phyloP scores from a whole-genome alignment of 1,284 basidiomycete genomes.

The Cutaneotrichosporon curvatum region DNA sequence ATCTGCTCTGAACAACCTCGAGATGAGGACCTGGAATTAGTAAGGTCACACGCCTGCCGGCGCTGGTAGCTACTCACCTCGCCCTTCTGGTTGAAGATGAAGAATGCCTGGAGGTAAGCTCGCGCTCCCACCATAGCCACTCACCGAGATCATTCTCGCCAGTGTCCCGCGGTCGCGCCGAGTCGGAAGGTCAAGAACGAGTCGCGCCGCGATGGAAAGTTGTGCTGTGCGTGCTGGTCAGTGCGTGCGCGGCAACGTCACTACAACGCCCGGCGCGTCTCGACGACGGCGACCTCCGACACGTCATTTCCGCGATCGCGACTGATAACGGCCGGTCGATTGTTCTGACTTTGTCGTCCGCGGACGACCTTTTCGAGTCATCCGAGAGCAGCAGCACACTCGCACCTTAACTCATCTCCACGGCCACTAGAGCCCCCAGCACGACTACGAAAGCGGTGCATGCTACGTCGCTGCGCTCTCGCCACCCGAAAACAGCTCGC shows the following conservation, averaged over 20 bases:
- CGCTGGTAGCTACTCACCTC: constrained; percentile 56
- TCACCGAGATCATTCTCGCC: constrained; percentile 37
- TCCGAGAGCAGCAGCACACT: too few species aligned
- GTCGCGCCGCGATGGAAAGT: not conserved
- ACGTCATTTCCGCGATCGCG: constrained; percentile 1
- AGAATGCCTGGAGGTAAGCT: constrained; percentile 65
- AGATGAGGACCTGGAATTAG: constrained; percentile 72
- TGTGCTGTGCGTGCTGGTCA: too few species aligned
- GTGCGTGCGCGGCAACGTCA: too few species aligned
- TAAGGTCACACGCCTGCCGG: not conserved
- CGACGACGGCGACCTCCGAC: not conserved
- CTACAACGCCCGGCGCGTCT: too few species aligned
- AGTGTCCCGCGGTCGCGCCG: not conserved
- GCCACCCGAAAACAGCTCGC: constrained; percentile 14
- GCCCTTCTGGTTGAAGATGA: constrained; percentile 96
- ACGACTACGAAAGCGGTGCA: constrained; percentile 10
- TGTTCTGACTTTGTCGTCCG: too few species aligned
- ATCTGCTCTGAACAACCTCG: constrained; percentile 83
- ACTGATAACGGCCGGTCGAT: too few species aligned
- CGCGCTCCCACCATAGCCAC: not conserved
- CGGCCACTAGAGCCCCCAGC: too few species aligned
- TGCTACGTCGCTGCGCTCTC: constrained; percentile 13
- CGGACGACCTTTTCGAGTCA: too few species aligned
- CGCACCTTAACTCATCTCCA: too few species aligned
- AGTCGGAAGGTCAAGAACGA: not conserved